A percentile compares a stretch with the other conserved stretches of the same genome.
Evolutionary conservation across 23 red algal species (phyloP).

Genomic region (Cyanidiococcus yangmingshanensis): DNA sequence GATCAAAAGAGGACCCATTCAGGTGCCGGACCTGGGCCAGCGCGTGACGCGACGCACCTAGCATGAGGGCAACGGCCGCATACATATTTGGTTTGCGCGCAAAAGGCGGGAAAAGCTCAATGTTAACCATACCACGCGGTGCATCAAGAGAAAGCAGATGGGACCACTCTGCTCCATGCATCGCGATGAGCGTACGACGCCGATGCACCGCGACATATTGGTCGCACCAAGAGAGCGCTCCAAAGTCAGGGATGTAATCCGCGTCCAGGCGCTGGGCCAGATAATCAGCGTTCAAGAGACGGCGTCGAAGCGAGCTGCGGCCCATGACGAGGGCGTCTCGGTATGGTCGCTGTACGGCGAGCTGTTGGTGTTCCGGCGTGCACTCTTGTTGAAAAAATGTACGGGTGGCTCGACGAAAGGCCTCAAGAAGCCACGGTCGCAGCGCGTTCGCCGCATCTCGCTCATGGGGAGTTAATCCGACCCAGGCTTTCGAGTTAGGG

Average conservation of each 20-base stretch:
- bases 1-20: background rate
- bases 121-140: background rate
- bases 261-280: background rate
- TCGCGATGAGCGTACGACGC: slow-evolving; percentile 4
- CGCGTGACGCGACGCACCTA: background rate
- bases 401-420: background rate
- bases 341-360: background rate
- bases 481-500: background rate
- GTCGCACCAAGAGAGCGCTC: slow-evolving; percentile 1
- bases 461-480: background rate
- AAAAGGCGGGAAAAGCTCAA: background rate
- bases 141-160: background rate
- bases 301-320: slow-evolving; percentile 5
- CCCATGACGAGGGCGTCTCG: background rate
- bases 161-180: slow-evolving; percentile 17
- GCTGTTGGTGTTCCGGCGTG: background rate
- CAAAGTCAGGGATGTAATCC: slow-evolving; percentile 7
- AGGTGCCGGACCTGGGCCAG: slow-evolving; percentile 3
- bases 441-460: background rate
- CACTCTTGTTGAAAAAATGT: background rate
- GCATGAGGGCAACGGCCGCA: background rate
- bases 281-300: slow-evolving; percentile 1
- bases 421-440: background rate
- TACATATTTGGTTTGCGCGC: background rate
- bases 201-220: slow-evolving; percentile 2